Evolutionary conservation across 1,284 basidiomycete genomes (phyloP).

Genomic region (Malassezia psittaci): DNA sequence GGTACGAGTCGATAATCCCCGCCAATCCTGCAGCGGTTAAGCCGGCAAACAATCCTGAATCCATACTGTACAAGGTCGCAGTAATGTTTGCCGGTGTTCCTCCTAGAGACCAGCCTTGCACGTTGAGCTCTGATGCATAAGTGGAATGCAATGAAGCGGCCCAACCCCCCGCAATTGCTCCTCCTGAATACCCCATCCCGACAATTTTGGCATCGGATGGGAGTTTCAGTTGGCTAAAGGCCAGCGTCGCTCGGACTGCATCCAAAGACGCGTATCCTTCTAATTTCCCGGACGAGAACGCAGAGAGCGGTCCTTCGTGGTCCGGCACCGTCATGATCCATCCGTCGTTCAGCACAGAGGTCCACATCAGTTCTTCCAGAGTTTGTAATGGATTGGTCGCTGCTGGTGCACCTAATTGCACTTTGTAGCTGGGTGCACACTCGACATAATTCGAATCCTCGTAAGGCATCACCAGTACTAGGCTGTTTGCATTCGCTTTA

Average conservation of each 20-base stretch:
- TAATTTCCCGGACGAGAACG: slow-evolving; percentile 30
- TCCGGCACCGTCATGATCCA: slow-evolving; percentile 38
- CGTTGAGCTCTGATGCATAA: slow-evolving; percentile 34
- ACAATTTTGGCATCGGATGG: slow-evolving; percentile 18
- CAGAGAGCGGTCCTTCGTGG: slow-evolving; percentile 26
- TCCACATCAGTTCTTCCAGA: slow-evolving; percentile 16
- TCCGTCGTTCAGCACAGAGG: slow-evolving; percentile 19
- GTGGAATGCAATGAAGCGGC: slow-evolving; percentile 16
- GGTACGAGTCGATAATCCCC: slow-evolving; percentile 25
- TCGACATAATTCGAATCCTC: slow-evolving; percentile 13
- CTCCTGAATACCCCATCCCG: slow-evolving; percentile 30
- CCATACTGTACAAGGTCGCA: slow-evolving; percentile 17
- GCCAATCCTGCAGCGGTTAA: slow-evolving; percentile 33
- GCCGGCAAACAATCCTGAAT: slow-evolving; percentile 23
- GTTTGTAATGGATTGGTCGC: slow-evolving; percentile 13
- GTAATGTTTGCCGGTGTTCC: slow-evolving; percentile 34
- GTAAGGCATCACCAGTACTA: slow-evolving; percentile 16
- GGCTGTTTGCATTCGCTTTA: slow-evolving; percentile 7
- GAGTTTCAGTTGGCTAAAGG: slow-evolving; percentile 23
- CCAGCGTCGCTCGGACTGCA: slow-evolving; percentile 25
- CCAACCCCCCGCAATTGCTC: slow-evolving; percentile 36
- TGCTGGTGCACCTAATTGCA: slow-evolving; percentile 9
- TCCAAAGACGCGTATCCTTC: slow-evolving; percentile 32
- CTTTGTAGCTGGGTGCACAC: slow-evolving; percentile 16
- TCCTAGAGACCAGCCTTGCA: slow-evolving; percentile 32